Evolutionary conservation across 1,139 yeast genomes (phyloP).

Genomic region (Nadsonia starkeyi-henricii): DNA sequence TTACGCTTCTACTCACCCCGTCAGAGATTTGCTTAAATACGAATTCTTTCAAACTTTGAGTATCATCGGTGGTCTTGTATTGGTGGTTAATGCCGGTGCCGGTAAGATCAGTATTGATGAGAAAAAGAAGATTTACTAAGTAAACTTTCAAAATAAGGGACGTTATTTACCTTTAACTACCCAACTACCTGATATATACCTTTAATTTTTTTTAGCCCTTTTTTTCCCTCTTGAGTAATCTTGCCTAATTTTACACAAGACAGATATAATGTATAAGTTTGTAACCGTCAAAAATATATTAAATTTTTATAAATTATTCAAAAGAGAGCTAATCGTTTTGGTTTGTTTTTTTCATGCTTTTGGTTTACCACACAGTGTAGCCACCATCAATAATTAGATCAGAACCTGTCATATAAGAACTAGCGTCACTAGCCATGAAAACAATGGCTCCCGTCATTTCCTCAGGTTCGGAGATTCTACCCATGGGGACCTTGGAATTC

Average conservation of each 20-base stretch:
- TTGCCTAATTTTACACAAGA: no score
- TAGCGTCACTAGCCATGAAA: slow-evolving; percentile 58
- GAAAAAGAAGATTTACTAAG: slow-evolving; percentile 82
- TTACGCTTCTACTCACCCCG: slow-evolving; percentile 51
- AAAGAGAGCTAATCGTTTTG: no score
- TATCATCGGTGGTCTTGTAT: slow-evolving; percentile 83
- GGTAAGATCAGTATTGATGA: slow-evolving; percentile 90
- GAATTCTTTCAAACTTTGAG: slow-evolving; percentile 92
- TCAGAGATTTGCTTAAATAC: slow-evolving; percentile 81
- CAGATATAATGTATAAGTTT: no score
- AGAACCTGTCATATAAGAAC: slow-evolving; percentile 73
- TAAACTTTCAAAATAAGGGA: no score
- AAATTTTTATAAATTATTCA: no score
- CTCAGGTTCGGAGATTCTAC: slow-evolving; percentile 64
- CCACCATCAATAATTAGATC: slow-evolving; percentile 78
- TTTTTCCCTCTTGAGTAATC: no score
- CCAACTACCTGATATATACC: no score
- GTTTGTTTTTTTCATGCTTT: no score
- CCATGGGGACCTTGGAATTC: slow-evolving; percentile 57
- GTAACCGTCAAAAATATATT: no score
- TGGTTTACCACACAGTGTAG: slow-evolving; percentile 46
- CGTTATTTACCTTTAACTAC: no score
- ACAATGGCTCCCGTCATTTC: slow-evolving; percentile 72
- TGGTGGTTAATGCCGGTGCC: slow-evolving; percentile 92
- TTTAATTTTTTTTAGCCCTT: no score